A percentile compares a stretch with the other conserved stretches of the same genome.
These are phyloP conservation scores for Proliferodiscus dingleyae DNA, from an alignment of 2,329 filamentous ascomycete species.

Conservation along the genomic window DNA sequence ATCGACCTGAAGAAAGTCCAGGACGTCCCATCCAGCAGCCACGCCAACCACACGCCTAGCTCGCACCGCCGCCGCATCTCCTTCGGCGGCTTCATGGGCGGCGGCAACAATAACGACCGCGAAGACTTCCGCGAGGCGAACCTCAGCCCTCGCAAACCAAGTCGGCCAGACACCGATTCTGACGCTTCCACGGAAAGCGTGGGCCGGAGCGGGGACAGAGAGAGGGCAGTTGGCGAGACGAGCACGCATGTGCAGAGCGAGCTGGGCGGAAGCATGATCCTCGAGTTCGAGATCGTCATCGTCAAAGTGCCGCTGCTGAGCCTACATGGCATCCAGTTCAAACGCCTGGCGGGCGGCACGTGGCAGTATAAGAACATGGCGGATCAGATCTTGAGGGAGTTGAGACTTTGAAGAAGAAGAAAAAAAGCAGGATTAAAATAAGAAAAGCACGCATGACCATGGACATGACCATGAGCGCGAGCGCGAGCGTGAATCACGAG, in stretches of 20 bases:
- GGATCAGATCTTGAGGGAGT: slow-evolving; percentile 83
- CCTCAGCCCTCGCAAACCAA: slow-evolving; percentile 41
- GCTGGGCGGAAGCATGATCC: slow-evolving; percentile 73
- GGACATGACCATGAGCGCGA: too few species aligned
- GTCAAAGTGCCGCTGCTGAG: slow-evolving; percentile 94
- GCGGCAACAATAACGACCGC: slow-evolving; percentile 54
- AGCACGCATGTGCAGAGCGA: slow-evolving; percentile 90
- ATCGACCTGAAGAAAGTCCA: slow-evolving; percentile 76
- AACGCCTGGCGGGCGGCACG: slow-evolving; percentile 89
- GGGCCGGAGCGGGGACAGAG: slow-evolving; percentile 43
- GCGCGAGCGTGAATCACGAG: too few species aligned
- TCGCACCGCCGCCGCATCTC: slow-evolving; percentile 80
- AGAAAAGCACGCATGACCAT: too few species aligned
- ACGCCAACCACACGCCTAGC: slow-evolving; percentile 42
- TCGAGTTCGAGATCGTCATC: slow-evolving; percentile 94
- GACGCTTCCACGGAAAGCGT: slow-evolving; percentile 78
- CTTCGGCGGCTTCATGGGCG: slow-evolving; percentile 64
- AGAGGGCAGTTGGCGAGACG: slow-evolving; percentile 72
- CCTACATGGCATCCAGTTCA: slow-evolving; percentile 95
- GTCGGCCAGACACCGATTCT: slow-evolving; percentile 68
- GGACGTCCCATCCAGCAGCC: slow-evolving; percentile 55
- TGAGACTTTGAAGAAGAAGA: slow-evolving; percentile 74
- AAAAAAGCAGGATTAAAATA: too few species aligned
- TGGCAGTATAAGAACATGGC: slow-evolving; percentile 99
- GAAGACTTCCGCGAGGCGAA: slow-evolving; percentile 67